A percentile compares a stretch with the other conserved stretches of the same genome.
phyloP scores from a whole-genome alignment of 1,284 basidiomycete genomes.

The Trametes hirsuta region DNA sequence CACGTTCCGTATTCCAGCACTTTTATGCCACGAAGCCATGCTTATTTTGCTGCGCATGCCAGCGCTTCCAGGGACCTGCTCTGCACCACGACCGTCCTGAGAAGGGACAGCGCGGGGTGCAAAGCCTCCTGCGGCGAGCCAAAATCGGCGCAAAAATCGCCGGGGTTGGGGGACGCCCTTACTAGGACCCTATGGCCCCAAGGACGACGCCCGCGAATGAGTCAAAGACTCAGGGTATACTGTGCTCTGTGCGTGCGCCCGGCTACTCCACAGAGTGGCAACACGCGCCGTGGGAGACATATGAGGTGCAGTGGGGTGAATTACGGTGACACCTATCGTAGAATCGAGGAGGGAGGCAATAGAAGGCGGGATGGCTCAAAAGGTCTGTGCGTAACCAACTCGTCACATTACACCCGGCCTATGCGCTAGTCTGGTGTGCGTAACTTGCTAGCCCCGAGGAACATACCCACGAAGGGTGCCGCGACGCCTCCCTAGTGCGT shows the following conservation, averaged over 20 bases:
- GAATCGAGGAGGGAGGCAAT: conserved; percentile 36
- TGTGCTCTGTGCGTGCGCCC: conserved; percentile 41
- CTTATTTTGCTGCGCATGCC: conserved; percentile 50
- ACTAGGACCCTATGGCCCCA: conserved; percentile 17
- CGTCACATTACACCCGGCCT: conserved; percentile 19
- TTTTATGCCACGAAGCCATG: conserved; percentile 45
- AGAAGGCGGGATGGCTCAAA: conserved; percentile 34
- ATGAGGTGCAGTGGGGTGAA: not conserved
- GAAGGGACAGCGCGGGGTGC: conserved; percentile 28
- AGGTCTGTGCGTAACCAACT: conserved; percentile 45
- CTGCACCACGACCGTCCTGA: conserved; percentile 28
- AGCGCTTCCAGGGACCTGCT: conserved; percentile 48
- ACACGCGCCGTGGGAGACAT: conserved; percentile 13
- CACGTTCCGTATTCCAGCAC: conserved; percentile 16
- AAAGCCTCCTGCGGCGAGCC: conserved; percentile 48
- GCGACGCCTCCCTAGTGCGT: conserved; percentile 53
- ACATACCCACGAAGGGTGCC: conserved; percentile 33
- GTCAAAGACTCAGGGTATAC: conserved; percentile 42
- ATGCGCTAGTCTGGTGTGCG: conserved; percentile 33
- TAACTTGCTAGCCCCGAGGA: conserved; percentile 35
- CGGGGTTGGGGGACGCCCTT: conserved; percentile 42
- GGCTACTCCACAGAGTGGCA: conserved; percentile 26
- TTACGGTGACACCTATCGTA: conserved; percentile 13
- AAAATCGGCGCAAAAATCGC: conserved; percentile 47
- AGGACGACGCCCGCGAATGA: conserved; percentile 35